Base-by-base conservation (phyloP, 768 basidiomycete genomes). In the Trametes coccinea region DNA sequence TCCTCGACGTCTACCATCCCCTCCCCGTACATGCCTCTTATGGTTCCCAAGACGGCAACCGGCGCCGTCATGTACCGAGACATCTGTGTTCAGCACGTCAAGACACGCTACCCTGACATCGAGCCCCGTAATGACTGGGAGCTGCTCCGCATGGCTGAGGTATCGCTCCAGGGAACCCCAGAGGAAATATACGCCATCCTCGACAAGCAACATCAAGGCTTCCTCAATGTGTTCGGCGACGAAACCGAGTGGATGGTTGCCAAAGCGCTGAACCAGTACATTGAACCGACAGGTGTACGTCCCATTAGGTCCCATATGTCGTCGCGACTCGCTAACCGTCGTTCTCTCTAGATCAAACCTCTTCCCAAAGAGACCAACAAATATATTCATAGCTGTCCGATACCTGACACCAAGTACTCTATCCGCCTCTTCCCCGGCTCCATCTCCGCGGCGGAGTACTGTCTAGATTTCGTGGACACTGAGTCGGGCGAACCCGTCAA, bases 401-500 rank as follows among this genome's bases (percentile, higher is more conserved):
- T 53, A 2, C 52, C 37, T 13, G 52, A 29, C 22, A 40, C 52
- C 4, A 39, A 53, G 2, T 53, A 53, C 52, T 53, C 37, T 3
- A 22, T 53, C 39, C 37, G 52, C 1, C 52, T 53, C 37, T 53
- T 53, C 39, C 52, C 52, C 8, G 52, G 52, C n/a, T 39, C 52
- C 3, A 11, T 53, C 37, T 22, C 52, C 4, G 27, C 10, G 4
- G 22, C 52, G 3, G 37, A 40, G 22, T 53, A 53, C 39, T 53
- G 48, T 29, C 30, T 49, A 4, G 48, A 49, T 10, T 49, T 49
- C 30, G 48, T 49, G 11, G 48, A 49, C 52, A 53, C 22, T 22
- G 39, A n/a, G 2, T 2, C 52, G 2, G 37, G 52, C 17, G 52
- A 39, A 14, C 52, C 52, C 37, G 37, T 53, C 2, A 40, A 53